Percentiles rank a stretch among this genome's conserved stretches.
phyloP scores from a whole-genome alignment of 495 filamentous ascomycete genomes.

The Recurvomyces mirabilis region DNA sequence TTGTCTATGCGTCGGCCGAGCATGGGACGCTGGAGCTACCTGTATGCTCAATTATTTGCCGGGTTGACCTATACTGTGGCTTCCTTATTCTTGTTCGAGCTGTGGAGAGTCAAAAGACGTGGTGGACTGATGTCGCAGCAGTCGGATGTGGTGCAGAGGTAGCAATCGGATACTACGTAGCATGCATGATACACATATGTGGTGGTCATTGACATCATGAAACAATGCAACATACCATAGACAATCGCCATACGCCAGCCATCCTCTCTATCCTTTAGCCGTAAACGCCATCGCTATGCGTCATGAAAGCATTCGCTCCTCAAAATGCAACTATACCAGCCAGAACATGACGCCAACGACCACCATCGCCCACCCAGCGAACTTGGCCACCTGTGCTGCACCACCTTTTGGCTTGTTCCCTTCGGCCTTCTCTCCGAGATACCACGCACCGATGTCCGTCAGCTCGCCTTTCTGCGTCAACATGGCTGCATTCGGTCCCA shows the following conservation, averaged over 20 bases:
- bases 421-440: constrained; percentile 46
- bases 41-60: constrained; percentile 52
- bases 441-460: constrained; percentile 67
- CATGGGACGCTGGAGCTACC: constrained; percentile 39
- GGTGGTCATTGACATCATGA: neutral
- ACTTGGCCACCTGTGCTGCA: neutral
- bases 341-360: neutral
- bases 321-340: neutral
- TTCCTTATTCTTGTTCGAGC: constrained; percentile 11
- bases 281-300: constrained; percentile 3
- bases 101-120: constrained; percentile 7
- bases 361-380: constrained; percentile 7
- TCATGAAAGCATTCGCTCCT: too few relatives aligned
- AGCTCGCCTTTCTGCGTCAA: constrained; percentile 48
- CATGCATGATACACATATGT: neutral
- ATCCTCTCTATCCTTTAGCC: neutral
- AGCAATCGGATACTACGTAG: too few relatives aligned
- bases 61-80: constrained; percentile 29
- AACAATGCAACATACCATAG: neutral
- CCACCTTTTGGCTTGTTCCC: constrained; percentile 30
- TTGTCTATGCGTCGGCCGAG: constrained; percentile 39
- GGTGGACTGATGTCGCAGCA: constrained; percentile 4
- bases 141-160: constrained; percentile 5
- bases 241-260: too few relatives aligned
- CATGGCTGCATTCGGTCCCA: constrained; percentile 58